Percentiles rank a stretch among this genome's conserved stretches.
phyloP scores from a whole-genome alignment of 306 rosid species.

The Aeschynomene evenia region DNA sequence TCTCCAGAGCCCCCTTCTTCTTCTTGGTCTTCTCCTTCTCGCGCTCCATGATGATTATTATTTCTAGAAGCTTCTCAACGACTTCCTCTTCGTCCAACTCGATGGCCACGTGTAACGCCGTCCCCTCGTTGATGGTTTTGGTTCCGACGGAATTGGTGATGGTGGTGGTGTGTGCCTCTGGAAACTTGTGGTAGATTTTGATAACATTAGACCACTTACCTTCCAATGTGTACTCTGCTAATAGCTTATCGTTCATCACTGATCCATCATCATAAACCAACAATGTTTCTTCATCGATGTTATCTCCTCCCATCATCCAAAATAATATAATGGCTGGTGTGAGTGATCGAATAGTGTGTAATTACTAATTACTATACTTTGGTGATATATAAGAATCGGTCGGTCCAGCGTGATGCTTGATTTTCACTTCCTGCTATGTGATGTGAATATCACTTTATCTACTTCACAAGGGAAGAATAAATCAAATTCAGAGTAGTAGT shows the following conservation, averaged over 20 bases:
- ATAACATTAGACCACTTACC: conserved; percentile 30
- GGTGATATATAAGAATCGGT: too few species aligned
- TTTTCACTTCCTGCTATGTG: background rate
- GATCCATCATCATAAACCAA: too few species aligned
- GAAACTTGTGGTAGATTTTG: background rate
- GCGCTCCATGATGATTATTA: background rate
- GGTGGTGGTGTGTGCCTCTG: background rate
- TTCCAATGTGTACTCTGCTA: conserved; percentile 17
- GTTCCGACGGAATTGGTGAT: background rate
- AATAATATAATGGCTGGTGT: too few species aligned
- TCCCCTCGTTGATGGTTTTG: background rate
- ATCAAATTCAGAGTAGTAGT: background rate
- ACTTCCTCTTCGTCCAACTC: background rate
- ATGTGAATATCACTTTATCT: conserved; percentile 18
- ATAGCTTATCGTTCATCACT: background rate
- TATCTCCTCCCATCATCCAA: too few species aligned
- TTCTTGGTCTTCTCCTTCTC: background rate
- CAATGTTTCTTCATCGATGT: too few species aligned
- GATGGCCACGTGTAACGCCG: conserved; percentile 23
- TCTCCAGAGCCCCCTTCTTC: background rate
- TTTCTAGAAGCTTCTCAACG: background rate
- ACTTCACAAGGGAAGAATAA: conserved; percentile 26
- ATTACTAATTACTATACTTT: too few species aligned
- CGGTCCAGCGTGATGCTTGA: background rate
- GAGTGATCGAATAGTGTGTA: too few species aligned